phyloP scores from a whole-genome alignment of 306 rosid genomes.

The Medicago lupulina region DNA sequence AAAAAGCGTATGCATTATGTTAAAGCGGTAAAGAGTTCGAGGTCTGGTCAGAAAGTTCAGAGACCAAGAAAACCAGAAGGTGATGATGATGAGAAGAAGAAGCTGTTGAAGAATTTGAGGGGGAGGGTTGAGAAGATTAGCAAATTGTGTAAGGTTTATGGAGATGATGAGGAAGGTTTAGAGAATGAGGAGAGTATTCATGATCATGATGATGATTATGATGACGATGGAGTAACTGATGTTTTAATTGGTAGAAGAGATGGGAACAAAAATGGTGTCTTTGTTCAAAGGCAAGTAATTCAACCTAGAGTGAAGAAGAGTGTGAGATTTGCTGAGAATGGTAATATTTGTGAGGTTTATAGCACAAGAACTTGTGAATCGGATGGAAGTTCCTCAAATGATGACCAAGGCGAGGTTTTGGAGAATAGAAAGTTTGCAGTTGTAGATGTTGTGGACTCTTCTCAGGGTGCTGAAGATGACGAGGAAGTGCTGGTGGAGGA shows the following conservation, averaged over 20 bases:
- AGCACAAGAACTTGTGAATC: constrained; percentile 45
- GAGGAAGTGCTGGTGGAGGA: constrained; percentile 45
- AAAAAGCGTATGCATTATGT: constrained; percentile 50
- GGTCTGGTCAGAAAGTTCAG: constrained; percentile 49
- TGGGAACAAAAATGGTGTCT: constrained; percentile 44
- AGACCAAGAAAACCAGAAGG: constrained; percentile 47
- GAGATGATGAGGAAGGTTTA: constrained; percentile 53
- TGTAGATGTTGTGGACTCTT: constrained; percentile 58
- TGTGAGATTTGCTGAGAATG: constrained; percentile 79
- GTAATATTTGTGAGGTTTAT: constrained; percentile 54
- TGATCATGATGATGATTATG: constrained; percentile 45
- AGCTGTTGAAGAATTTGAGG: constrained; percentile 67
- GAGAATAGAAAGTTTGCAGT: constrained; percentile 51
- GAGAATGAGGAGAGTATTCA: constrained; percentile 55
- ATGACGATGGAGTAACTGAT: constrained; percentile 49
- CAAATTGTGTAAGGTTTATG: constrained; percentile 54
- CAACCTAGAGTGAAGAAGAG: constrained; percentile 74
- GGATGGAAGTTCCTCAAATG: constrained; percentile 65
- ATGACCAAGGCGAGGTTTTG: constrained; percentile 59
- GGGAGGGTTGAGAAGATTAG: constrained; percentile 78
- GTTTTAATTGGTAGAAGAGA: constrained; percentile 43
- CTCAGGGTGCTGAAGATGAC: constrained; percentile 60
- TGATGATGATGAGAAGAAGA: constrained; percentile 55
- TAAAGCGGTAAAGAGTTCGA: constrained; percentile 52
- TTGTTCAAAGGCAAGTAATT: constrained; percentile 46